Evolutionary conservation across 768 basidiomycete species (phyloP).

Genomic region (Kwoniella dejecticola): DNA sequence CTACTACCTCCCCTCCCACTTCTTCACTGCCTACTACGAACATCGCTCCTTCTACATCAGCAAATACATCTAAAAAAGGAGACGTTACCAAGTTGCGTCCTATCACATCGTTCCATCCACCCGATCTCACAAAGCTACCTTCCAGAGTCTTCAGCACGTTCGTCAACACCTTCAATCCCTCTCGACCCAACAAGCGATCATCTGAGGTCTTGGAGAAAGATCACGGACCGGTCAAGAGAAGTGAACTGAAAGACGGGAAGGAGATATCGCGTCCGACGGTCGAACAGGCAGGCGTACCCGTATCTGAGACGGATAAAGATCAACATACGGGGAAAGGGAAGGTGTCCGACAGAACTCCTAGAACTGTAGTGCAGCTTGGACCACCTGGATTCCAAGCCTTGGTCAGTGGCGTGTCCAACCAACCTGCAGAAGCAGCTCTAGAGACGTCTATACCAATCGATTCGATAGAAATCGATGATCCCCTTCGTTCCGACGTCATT

Average conservation of each 20-base stretch:
- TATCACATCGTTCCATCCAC: conserved; percentile 7
- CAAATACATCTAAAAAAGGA: not conserved
- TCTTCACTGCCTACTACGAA: too few species aligned
- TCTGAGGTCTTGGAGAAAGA: not conserved
- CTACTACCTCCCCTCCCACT: not conserved
- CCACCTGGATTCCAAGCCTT: conserved; percentile 9
- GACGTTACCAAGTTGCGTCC: conserved; percentile 9
- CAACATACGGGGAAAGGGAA: not conserved
- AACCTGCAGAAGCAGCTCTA: not conserved
- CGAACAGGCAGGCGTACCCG: not conserved
- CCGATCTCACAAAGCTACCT: not conserved
- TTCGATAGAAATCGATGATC: too few species aligned
- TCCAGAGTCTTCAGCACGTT: not conserved
- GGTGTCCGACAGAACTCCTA: not conserved
- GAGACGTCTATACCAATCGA: not conserved
- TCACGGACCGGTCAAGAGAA: not conserved
- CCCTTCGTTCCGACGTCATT: too few species aligned
- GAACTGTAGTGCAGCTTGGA: conserved; percentile 9
- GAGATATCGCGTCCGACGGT: not conserved
- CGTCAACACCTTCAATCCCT: not conserved
- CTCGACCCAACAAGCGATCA: conserved; percentile 4
- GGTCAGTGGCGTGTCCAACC: not conserved
- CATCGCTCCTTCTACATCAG: too few species aligned
- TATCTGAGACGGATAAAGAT: not conserved
- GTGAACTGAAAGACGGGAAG: not conserved